A percentile compares a stretch with the other conserved stretches of the same genome.
These are phyloP conservation scores for Mycena indigotica DNA, from an alignment of 768 basidiomycete genomes.

Conservation along the genomic window DNA sequence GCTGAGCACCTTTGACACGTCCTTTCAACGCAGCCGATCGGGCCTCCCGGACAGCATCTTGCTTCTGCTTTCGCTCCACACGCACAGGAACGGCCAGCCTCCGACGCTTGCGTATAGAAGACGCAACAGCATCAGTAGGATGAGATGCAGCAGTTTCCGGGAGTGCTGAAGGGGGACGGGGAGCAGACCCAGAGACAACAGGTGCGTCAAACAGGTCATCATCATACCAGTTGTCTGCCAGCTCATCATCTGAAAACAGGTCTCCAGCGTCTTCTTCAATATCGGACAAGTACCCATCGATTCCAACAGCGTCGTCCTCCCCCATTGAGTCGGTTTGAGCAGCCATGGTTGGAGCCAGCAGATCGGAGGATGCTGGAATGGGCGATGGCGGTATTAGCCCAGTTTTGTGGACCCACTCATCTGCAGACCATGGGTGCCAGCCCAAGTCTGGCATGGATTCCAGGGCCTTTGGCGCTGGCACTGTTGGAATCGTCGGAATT, in stretches of 20 bases:
- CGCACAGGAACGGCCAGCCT: neutral
- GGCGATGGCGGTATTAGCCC: too few species aligned
- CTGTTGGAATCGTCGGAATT: too few species aligned
- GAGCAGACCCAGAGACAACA: too few species aligned
- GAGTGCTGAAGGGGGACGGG: neutral
- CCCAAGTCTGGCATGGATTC: too few species aligned
- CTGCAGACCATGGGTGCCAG: too few species aligned
- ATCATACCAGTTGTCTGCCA: neutral
- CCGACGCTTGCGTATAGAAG: neutral
- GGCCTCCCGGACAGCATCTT: neutral
- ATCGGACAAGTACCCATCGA: neutral
- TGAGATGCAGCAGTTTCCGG: neutral
- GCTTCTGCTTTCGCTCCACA: neutral
- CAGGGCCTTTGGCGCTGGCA: too few species aligned
- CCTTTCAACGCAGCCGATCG: neutral
- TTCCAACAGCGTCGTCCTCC: neutral
- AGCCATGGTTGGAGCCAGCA: neutral
- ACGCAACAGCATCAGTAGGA: neutral
- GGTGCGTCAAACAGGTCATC: neutral
- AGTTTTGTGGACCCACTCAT: too few species aligned
- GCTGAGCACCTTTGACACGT: conserved; percentile 22
- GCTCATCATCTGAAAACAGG: neutral
- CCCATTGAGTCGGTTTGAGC: neutral
- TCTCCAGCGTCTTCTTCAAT: neutral
- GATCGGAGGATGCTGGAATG: neutral